These are phyloP conservation scores for Aspergillus piperis DNA, from an alignment of 2,329 filamentous ascomycete genomes.

Conservation along the genomic window DNA sequence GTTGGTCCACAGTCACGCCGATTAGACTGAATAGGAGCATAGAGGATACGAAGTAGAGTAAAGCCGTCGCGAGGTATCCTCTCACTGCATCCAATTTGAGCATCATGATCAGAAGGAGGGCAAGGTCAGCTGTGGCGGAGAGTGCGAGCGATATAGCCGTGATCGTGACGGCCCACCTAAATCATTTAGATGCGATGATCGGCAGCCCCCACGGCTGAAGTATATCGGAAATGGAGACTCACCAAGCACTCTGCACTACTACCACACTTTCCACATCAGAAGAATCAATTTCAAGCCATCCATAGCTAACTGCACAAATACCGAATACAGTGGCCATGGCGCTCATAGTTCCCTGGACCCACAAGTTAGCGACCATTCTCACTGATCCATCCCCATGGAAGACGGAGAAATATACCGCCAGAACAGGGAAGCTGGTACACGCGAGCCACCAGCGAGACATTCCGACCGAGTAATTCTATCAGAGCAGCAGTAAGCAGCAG, in stretches of 20 bases:
- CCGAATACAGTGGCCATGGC: not conserved
- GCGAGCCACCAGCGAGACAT: constrained; percentile 3
- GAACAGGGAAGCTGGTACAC: constrained; percentile 5
- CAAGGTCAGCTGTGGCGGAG: not conserved
- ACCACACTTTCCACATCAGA: not conserved
- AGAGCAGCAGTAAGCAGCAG: too few species aligned
- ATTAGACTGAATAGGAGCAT: not conserved
- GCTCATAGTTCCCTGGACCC: not conserved
- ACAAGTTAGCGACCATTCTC: not conserved
- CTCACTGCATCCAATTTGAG: not conserved
- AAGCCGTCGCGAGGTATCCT: not conserved
- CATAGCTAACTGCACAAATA: not conserved
- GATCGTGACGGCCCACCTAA: constrained; percentile 1
- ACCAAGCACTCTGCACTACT: not conserved
- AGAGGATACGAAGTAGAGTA: not conserved
- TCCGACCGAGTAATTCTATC: not conserved
- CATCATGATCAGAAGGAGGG: not conserved
- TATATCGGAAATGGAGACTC: not conserved
- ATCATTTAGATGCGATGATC: not conserved
- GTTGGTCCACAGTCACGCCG: not conserved
- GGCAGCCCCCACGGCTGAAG: too few species aligned
- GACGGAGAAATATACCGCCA: not conserved
- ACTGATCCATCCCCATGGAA: too few species aligned
- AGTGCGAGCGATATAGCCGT: constrained; percentile 6
- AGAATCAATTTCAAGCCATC: not conserved